Evolutionary conservation across 1,284 basidiomycete species (phyloP), one percentile per base, ranked within the genome.

Genomic region (Naganishia sp.): DNA sequence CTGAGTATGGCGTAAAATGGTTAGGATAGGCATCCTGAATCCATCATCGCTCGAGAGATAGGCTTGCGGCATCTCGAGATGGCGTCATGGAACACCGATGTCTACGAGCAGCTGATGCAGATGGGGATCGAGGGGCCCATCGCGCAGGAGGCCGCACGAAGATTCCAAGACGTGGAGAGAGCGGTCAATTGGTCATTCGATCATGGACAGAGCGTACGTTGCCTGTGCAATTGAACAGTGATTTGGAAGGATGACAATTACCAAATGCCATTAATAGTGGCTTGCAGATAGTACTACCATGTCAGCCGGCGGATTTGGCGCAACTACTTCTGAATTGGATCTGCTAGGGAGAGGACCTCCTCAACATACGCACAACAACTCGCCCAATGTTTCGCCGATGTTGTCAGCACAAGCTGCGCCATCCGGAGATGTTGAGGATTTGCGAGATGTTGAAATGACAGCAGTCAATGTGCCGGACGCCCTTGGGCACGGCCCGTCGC

Each of bases 141-240:
- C 50, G 47, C 45, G 21, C 47, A 61, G 28, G 58, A 61, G n/a
- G 58, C 58, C 28, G 32, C 58, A 18, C 47, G 58, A 51, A 51
- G 58, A 28, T 61, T 61, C 35, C 49, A 35, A 10, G 58, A 61
- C 39, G 41, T 61, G 23, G 58, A 61, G n/a, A 32, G 47, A 21
- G 58, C 58, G 17, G 58, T 50, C 21, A 61, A 61, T n/a, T 61
- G 58, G 58, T 47, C 58, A 21, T 61, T 61, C 41, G 58, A 61
- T 43, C 58, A 61, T 61, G 58, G 58, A 3, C 46, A 51, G 39
- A 61, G 47, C 18, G 58, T 61, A 51, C 50, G 58, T 39, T 39
- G 35, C 35, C 10, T 39, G 35, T 39, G 10, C 10, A 1, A 13
- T 6, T 13, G 35, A 35, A 35, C 13, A 39, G 13, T 2, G 35